Percentiles rank a stretch among this genome's conserved stretches.
These are phyloP conservation scores for Amanita exitialis DNA, from an alignment of 768 basidiomycete species.

Conservation along the genomic window DNA sequence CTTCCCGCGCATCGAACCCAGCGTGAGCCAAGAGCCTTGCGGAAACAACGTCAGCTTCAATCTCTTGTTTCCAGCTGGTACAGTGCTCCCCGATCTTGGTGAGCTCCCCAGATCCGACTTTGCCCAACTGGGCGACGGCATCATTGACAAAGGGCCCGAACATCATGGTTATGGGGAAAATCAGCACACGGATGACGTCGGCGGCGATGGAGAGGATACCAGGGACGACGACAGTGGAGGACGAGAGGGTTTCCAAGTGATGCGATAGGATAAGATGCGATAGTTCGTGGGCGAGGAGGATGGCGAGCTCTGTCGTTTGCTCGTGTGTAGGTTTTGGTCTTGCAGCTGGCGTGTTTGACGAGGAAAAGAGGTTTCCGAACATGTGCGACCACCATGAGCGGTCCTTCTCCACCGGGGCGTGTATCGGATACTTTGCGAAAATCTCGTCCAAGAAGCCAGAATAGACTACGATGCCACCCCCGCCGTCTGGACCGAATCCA, in stretches of 20 bases:
- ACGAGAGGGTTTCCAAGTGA: constrained; percentile 87
- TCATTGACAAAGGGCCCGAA: constrained; percentile 96
- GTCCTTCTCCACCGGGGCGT: constrained; percentile 14
- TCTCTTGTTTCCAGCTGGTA: constrained; percentile 75
- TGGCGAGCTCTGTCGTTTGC: constrained; percentile 83
- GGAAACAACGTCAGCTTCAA: constrained; percentile 89
- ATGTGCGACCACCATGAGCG: constrained; percentile 37
- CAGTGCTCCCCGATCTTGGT: constrained; percentile 64
- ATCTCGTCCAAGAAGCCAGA: constrained; percentile 90
- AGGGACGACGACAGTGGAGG: constrained; percentile 73
- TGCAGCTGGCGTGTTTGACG: constrained; percentile 17
- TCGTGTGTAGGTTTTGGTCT: constrained; percentile 59
- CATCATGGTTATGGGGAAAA: constrained; percentile 86
- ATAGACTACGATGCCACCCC: constrained; percentile 90
- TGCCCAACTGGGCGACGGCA: constrained; percentile 74
- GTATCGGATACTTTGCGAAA: constrained; percentile 35
- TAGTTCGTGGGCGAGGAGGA: constrained; percentile 89
- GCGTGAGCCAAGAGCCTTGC: constrained; percentile 84
- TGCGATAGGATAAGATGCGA: constrained; percentile 86
- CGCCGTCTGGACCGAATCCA: constrained; percentile 87
- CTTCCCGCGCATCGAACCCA: constrained; percentile 79
- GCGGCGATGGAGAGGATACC: constrained; percentile 66
- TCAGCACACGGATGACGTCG: constrained; percentile 65
- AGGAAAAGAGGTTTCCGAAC: constrained; percentile 34
- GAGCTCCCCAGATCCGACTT: constrained; percentile 68